Evolutionary conservation across 108 stramenopile species (phyloP), one percentile per base, ranked within the genome.

Genomic region (Cyclotella cryptica): DNA sequence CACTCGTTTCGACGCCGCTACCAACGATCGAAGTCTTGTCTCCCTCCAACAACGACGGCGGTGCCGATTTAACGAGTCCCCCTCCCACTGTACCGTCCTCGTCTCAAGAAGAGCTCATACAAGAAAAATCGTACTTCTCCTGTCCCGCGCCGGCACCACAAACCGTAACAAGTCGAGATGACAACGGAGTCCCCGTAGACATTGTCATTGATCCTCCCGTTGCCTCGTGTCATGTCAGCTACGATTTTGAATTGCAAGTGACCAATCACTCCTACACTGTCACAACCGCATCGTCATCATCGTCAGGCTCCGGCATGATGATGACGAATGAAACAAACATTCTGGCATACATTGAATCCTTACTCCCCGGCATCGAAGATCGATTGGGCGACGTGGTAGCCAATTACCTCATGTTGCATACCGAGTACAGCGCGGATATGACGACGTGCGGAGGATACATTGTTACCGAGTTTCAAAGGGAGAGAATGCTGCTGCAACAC

Each of bases 211-310:
- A 58, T 39, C 52, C 77, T 27, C 69, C 58, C 18, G n/a, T 64
- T 60, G 67, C 77, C 22, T 54, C 40, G 11, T 54, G 67, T 22
- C 3, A 29, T 18, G 42, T 78, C 15, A 7, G 27, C 8, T 78
- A 64, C 21, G 60, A 64, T 45, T 78, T 78, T 65, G 69, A 78
- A 64, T 19, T 78, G 39, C 65, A 75, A 45, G 0, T 67, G 21
- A 19, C 49, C n/a, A 19, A 29, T 58, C 27, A 27, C 8, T 45
- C 24, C 4, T 10, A 35, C 35, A 35, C 2, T 35, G 35, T 35
- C 4, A 35, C 35, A 6, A 35, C 6, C 35, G 35, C 35, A 35
- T 35, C 35, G 2, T 35, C 35, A 6, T 35, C 35, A 6, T 5
- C 2, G 4, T 2, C 35, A 5, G 35, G 6, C 35, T 5, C 2